These are phyloP conservation scores for Erysimum pusillum DNA, from an alignment of 441 rosid species.

Conservation along the genomic window DNA sequence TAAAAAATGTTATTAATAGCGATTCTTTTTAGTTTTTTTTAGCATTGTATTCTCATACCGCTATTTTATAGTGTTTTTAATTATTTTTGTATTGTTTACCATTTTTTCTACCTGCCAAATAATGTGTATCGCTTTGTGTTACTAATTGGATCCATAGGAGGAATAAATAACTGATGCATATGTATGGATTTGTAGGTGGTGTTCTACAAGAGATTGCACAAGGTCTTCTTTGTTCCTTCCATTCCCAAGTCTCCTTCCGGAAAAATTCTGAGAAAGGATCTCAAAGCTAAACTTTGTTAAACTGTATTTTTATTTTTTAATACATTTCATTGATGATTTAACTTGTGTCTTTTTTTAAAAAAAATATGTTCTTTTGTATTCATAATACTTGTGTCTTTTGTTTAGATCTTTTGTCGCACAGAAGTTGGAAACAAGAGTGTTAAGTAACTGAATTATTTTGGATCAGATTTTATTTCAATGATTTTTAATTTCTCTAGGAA, in stretches of 20 bases:
- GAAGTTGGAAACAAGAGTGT: slow-evolving; percentile 21
- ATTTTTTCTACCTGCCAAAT: too few species aligned
- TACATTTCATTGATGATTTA: slow-evolving; percentile 15
- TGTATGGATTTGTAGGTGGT: slow-evolving; percentile 63
- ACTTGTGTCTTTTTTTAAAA: slow-evolving; percentile 9
- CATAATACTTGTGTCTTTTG: slow-evolving; percentile 2
- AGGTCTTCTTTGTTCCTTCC: slow-evolving; percentile 74
- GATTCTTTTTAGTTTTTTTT: too few species aligned
- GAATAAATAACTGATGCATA: too few species aligned
- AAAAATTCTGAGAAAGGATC: slow-evolving; percentile 86
- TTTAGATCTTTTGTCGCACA: background rate
- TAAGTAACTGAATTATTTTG: slow-evolving; percentile 1
- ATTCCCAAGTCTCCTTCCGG: slow-evolving; percentile 94
- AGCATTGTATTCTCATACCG: too few species aligned
- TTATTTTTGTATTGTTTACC: too few species aligned
- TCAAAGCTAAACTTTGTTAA: slow-evolving; percentile 67
- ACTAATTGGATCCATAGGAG: too few species aligned
- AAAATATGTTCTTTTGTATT: slow-evolving; percentile 15
- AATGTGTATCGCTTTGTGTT: too few species aligned
- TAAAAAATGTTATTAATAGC: too few species aligned
- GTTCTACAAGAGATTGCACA: slow-evolving; percentile 85
- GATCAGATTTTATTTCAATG: background rate
- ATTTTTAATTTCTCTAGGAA: background rate
- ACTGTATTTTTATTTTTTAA: background rate
- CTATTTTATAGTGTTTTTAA: too few species aligned